These are phyloP conservation scores for Pichia paraexigua DNA, from an alignment of 805 yeast species.

Conservation along the genomic window DNA sequence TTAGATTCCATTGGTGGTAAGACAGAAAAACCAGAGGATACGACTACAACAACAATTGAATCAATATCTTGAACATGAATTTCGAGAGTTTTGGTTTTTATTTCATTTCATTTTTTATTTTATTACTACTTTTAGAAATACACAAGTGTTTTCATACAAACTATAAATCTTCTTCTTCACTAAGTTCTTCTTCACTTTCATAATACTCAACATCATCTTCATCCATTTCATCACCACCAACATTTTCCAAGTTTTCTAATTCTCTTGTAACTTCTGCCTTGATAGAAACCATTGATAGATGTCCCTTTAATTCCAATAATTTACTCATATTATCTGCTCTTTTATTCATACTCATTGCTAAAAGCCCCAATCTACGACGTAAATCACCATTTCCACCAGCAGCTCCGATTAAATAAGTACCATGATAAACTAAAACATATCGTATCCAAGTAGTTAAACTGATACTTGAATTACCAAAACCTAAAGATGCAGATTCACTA, in stretches of 20 bases:
- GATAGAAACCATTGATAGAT: conserved; percentile 39
- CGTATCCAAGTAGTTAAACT: conserved; percentile 39
- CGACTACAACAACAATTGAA: too few species aligned
- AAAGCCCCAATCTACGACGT: conserved; percentile 33
- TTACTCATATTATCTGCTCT: conserved; percentile 43
- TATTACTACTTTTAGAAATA: neutral
- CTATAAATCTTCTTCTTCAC: conserved; percentile 15
- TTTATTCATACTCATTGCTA: conserved; percentile 40
- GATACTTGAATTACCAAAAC: conserved; percentile 24
- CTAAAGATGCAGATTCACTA: conserved; percentile 37
- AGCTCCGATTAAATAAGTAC: conserved; percentile 39
- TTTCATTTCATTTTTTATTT: too few species aligned
- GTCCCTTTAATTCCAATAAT: conserved; percentile 43
- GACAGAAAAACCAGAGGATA: neutral
- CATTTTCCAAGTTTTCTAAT: conserved; percentile 37
- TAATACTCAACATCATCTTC: conserved; percentile 15
- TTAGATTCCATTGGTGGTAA: neutral
- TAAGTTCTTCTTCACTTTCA: conserved; percentile 18
- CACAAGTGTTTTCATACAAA: neutral
- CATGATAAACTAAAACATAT: conserved; percentile 49
- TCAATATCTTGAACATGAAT: neutral
- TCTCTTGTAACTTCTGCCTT: conserved; percentile 69
- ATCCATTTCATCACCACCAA: conserved; percentile 13
- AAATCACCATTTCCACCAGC: conserved; percentile 29
- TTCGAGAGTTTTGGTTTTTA: neutral